phyloP scores from a whole-genome alignment of 805 yeast species.

The Kuraishia hungarica region DNA sequence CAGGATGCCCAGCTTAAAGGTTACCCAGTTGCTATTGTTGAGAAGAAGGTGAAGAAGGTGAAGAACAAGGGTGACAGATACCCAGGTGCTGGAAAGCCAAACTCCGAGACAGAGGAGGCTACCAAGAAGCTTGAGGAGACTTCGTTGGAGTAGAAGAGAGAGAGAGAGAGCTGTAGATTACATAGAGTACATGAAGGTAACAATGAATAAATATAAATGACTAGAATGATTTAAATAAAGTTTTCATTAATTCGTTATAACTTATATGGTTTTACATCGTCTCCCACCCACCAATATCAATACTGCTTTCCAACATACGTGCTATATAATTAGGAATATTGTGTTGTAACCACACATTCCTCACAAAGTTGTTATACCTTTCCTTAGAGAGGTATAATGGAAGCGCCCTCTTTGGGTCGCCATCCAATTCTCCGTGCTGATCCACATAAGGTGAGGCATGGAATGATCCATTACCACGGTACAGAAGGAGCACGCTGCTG shows the following conservation, averaged over 20 bases:
- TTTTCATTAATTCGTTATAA: not conserved
- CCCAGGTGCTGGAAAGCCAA: conserved; percentile 50
- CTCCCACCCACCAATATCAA: conserved; percentile 96
- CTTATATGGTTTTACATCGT: no score
- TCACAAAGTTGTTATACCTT: conserved; percentile 58
- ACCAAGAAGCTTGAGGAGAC: not conserved
- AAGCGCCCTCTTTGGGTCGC: conserved; percentile 61
- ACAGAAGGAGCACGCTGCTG: conserved; percentile 52
- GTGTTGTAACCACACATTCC: conserved; percentile 70
- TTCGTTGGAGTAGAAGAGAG: not conserved
- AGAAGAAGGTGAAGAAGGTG: conserved; percentile 63
- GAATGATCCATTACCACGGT: conserved; percentile 77
- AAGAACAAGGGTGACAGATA: conserved; percentile 86
- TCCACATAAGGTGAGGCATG: conserved; percentile 79
- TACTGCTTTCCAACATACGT: conserved; percentile 65
- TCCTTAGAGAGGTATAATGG: conserved; percentile 56
- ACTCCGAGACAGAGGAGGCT: not conserved
- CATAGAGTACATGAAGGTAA: not conserved
- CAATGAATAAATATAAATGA: no score
- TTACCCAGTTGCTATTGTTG: conserved; percentile 67
- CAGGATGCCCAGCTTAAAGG: conserved; percentile 70
- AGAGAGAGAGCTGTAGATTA: not conserved
- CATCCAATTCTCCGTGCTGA: conserved; percentile 78
- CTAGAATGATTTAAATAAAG: not conserved
- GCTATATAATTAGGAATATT: conserved; percentile 71